Conservation (phyloP, 2,329 filamentous ascomycete species). For the Sporothrix globosa region DNA sequence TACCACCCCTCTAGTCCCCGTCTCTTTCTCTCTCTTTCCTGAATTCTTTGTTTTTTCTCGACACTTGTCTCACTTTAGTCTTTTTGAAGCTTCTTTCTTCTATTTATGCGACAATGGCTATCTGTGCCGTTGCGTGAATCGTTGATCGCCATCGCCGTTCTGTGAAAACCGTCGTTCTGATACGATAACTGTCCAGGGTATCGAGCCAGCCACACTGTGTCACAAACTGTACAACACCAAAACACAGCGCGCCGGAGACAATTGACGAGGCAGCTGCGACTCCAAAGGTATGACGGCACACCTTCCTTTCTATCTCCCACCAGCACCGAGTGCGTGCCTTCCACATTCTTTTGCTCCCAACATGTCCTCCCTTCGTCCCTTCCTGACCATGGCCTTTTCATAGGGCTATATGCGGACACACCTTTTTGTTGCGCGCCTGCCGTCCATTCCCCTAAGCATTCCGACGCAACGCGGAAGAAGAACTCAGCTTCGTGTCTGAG, state of each 20-base stretch:
- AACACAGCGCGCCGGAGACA: slow-evolving; percentile 13
- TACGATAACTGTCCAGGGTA: not conserved
- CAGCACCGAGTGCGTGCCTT: not conserved
- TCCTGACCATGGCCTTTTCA: not conserved
- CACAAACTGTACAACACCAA: slow-evolving; percentile 22
- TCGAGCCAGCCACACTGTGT: slow-evolving; percentile 21
- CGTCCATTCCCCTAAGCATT: not conserved
- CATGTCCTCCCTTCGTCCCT: not conserved
- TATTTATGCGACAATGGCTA: not conserved
- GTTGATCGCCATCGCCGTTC: slow-evolving; percentile 4
- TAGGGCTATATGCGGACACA: not conserved
- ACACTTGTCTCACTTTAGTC: not conserved
- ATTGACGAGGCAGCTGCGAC: slow-evolving; percentile 20
- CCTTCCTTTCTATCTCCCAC: not conserved
- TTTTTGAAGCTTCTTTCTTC: not conserved
- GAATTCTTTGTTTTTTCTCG: not conserved
- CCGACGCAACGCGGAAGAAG: not conserved
- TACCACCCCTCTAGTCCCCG: slow-evolving; percentile 20
- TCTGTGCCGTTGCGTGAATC: not conserved
- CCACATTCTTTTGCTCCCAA: not conserved
- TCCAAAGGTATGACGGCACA: slow-evolving; percentile 19
- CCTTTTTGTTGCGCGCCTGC: not conserved
- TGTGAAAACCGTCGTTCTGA: not conserved
- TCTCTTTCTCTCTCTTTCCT: slow-evolving; percentile 10
- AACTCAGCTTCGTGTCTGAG: slow-evolving; percentile 18